These are phyloP conservation scores for Fraxinus albicans DNA, from an alignment of 305 asterid genomes.

Conservation along the genomic window DNA sequence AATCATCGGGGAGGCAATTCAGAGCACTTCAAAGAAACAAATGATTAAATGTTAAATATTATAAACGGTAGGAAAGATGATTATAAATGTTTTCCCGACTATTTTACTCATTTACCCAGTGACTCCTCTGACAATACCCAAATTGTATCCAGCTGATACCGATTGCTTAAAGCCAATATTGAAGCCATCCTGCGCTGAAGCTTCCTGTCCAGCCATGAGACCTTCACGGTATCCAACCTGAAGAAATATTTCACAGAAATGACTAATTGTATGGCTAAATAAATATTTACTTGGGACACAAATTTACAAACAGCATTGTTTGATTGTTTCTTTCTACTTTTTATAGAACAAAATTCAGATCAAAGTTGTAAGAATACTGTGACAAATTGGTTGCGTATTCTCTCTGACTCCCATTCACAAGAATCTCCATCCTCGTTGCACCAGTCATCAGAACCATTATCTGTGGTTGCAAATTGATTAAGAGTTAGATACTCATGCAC, in stretches of 20 bases:
- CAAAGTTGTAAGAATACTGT: slow-evolving; percentile 46
- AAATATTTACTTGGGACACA: not conserved
- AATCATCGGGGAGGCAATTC: slow-evolving; percentile 53
- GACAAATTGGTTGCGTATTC: slow-evolving; percentile 62
- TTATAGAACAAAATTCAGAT: slow-evolving; percentile 7
- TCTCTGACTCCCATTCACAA: slow-evolving; percentile 66
- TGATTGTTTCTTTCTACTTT: not conserved
- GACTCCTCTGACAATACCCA: slow-evolving; percentile 78
- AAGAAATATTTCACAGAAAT: slow-evolving; percentile 26
- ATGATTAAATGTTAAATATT: slow-evolving; percentile 3
- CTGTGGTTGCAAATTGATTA: slow-evolving; percentile 28
- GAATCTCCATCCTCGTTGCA: slow-evolving; percentile 68
- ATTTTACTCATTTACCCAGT: slow-evolving; percentile 44
- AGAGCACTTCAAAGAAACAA: slow-evolving; percentile 38
- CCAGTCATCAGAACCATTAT: slow-evolving; percentile 38
- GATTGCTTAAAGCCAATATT: slow-evolving; percentile 71
- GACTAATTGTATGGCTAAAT: not conserved
- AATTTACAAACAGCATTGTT: not conserved
- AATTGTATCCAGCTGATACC: slow-evolving; percentile 60
- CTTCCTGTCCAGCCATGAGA: slow-evolving; percentile 74
- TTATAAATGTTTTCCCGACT: not conserved
- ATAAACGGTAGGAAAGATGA: not conserved
- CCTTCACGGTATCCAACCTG: slow-evolving; percentile 95
- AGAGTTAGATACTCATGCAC: not conserved
- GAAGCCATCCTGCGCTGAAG: slow-evolving; percentile 86